Conservation (phyloP, 176 grass and related monocot genomes). For the Triticum monococcum region DNA sequence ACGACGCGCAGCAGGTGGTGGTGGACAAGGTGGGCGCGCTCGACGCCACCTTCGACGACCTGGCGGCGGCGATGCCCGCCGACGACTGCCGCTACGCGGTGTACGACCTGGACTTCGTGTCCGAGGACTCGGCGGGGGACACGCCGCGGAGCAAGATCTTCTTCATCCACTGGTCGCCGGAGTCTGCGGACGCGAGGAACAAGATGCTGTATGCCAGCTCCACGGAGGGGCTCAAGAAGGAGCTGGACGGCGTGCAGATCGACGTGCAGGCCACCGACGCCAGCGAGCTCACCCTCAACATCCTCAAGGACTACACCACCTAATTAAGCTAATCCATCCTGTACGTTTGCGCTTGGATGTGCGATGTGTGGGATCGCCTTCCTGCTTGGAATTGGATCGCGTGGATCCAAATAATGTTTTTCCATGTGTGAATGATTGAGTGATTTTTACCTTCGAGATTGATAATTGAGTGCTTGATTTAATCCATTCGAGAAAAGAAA, state of each 20-base stretch:
- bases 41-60: conserved; percentile 34
- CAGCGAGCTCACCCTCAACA: conserved; percentile 46
- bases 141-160: conserved; percentile 53
- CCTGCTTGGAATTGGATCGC: too few relatives aligned
- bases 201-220: conserved; percentile 71
- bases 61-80: conserved; percentile 49
- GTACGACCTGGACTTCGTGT: conserved; percentile 59
- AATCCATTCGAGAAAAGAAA: too few relatives aligned
- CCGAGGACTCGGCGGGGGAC: conserved; percentile 19
- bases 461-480: too few relatives aligned
- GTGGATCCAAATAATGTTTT: too few relatives aligned
- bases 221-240: conserved; percentile 48
- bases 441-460: too few relatives aligned
- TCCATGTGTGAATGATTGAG: too few relatives aligned
- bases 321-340: neutral
- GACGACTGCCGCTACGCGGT: conserved; percentile 62
- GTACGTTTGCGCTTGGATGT: too few relatives aligned
- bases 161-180: conserved; percentile 51
- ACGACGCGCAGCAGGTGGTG: conserved; percentile 40
- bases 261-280: conserved; percentile 56
- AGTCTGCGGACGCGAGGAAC: conserved; percentile 43
- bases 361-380: too few relatives aligned
- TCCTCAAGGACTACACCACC: conserved; percentile 31
- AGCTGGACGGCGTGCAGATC: conserved; percentile 59
- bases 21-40: conserved; percentile 47